phyloP scores from a whole-genome alignment of 192 early-diverging fungal species.

The Phycomyces nitens region DNA sequence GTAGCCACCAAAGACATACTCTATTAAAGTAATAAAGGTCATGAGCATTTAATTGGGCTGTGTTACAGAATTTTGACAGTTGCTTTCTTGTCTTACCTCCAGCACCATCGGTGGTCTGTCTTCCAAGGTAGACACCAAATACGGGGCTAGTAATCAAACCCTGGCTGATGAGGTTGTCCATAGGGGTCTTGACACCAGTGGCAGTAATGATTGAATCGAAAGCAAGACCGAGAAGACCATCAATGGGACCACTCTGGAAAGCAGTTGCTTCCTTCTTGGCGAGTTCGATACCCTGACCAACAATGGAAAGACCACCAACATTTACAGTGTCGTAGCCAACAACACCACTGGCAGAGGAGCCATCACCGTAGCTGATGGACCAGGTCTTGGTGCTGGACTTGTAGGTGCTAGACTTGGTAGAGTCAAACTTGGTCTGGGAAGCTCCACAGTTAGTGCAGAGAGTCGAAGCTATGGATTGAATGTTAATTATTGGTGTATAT shows the following conservation, averaged over 20 bases:
- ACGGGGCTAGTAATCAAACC: constrained; percentile 53
- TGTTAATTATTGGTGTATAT: not conserved
- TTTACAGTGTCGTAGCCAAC: constrained; percentile 24
- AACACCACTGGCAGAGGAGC: constrained; percentile 25
- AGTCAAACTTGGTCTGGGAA: constrained; percentile 46
- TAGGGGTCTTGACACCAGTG: constrained; percentile 37
- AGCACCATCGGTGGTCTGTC: constrained; percentile 34
- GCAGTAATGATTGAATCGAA: constrained; percentile 30
- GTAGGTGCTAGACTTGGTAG: constrained; percentile 52
- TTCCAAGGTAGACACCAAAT: constrained; percentile 69
- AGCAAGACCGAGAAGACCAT: constrained; percentile 33
- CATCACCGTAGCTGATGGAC: constrained; percentile 54
- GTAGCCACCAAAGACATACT: constrained; percentile 49
- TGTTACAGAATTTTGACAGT: not conserved
- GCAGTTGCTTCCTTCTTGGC: constrained; percentile 20
- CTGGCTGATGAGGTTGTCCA: constrained; percentile 54
- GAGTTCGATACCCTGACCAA: constrained; percentile 29
- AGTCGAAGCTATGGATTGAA: constrained; percentile 27
- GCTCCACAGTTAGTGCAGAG: constrained; percentile 32
- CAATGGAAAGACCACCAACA: constrained; percentile 30
- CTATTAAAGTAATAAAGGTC: constrained; percentile 8
- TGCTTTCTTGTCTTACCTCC: constrained; percentile 9
- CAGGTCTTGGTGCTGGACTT: constrained; percentile 49
- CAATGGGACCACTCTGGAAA: constrained; percentile 16
- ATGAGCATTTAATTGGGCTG: not conserved